Evolutionary conservation across 495 filamentous ascomycete genomes (phyloP).

Genomic region (Penicillium odoratum): DNA sequence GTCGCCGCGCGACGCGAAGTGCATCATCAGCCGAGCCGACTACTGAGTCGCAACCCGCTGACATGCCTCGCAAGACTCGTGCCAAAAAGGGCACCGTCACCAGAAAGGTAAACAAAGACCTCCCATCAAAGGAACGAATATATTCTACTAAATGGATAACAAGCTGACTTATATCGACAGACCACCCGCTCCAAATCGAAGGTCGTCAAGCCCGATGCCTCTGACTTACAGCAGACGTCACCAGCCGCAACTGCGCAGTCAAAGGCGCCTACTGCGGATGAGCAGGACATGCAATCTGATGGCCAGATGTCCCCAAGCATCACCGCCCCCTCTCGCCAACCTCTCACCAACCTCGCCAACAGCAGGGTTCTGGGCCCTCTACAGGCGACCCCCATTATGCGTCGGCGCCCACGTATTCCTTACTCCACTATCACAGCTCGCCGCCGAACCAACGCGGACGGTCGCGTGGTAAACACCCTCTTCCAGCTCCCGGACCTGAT

Average conservation of each 20-base stretch:
- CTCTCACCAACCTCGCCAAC: neutral
- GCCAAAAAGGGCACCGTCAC: neutral
- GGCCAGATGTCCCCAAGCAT: neutral
- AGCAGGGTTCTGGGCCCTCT: slow-evolving; percentile 4
- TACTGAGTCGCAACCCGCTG: slow-evolving; percentile 2
- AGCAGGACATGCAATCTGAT: neutral
- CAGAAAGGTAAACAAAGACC: neutral
- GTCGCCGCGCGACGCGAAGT: slow-evolving; percentile 23
- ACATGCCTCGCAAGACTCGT: slow-evolving; percentile 9
- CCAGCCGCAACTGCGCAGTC: neutral
- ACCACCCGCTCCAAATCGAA: neutral
- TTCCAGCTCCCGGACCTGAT: slow-evolving; percentile 40
- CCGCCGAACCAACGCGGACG: slow-evolving; percentile 28
- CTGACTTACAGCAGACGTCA: neutral
- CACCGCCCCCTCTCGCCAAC: neutral
- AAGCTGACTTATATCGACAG: neutral
- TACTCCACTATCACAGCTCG: slow-evolving; percentile 33
- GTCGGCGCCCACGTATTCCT: slow-evolving; percentile 15
- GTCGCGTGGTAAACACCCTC: slow-evolving; percentile 34
- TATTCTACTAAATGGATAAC: neutral
- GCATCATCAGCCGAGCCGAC: slow-evolving; percentile 12
- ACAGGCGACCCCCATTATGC: slow-evolving; percentile 10
- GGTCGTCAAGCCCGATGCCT: too few species aligned
- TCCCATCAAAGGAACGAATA: neutral
- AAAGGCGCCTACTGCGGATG: neutral